Base-by-base conservation (phyloP, 2,329 filamentous ascomycete species). In the Penicillium hesseltinei region DNA sequence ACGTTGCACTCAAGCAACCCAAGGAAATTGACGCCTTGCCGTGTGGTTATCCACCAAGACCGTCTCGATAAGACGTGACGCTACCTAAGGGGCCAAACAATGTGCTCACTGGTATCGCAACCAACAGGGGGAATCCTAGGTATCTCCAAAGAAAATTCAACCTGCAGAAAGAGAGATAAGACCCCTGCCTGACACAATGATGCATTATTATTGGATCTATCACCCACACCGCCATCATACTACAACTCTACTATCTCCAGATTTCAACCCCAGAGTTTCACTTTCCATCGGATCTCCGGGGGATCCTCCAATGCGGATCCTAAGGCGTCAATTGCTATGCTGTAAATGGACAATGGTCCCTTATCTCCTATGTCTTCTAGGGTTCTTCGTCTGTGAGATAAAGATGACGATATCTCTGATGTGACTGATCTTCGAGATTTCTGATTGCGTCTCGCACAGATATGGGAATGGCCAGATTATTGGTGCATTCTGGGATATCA, bases 31-130 rank as follows among this genome's bases (percentile, higher is more conserved):
- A 56, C 39, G 29, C 53, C 47, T 29, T 51, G 46, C 51, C 53
- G 55, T 60, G 44, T 42, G 60, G 35, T 53, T 66, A 67, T 68
- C 63, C 64, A 58, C 59, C 67, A 58, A 63, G 25, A 55, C 43
- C 19, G 55, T 62, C 48, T 62, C 50, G 67, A 68, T 69, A 70
- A 69, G 67, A 58, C 60, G 61, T 67, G 60, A 66, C 58, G 39
- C 55, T 60, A 57, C 56, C 48, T 50, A 61, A 60, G 42, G 38
- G 49, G 50, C n/a, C 54, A 42, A 29, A 36, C 25, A 29, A 49
- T 53, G 52, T 47, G 44, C 54, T 59, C 51, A 23, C 45, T 43
- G 53, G 23, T 44, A 51, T 43, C 38, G 21, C 40, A 51, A 45
- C 54, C 54, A 56, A 57, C 42, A 47, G 35, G 49, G 48, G 27